A percentile compares a stretch with the other conserved stretches of the same genome.
These are phyloP conservation scores for Larix kaempferi DNA, from an alignment of 75 land plant species.

Conservation along the genomic window DNA sequence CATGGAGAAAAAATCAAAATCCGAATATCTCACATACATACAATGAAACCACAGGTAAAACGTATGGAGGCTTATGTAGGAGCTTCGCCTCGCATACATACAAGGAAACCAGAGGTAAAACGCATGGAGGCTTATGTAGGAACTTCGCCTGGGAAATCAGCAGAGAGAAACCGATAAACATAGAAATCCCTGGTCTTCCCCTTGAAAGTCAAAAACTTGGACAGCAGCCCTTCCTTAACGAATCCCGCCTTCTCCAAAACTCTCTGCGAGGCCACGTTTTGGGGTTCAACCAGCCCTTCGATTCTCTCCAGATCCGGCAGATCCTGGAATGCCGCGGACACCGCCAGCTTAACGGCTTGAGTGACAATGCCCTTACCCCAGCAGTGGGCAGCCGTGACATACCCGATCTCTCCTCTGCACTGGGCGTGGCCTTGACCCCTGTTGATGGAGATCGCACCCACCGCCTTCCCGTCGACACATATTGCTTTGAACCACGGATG, in stretches of 20 bases:
- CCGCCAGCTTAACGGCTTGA: conserved; percentile 41
- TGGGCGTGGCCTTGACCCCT: conserved; percentile 18
- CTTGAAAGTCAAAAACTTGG: conserved; percentile 18
- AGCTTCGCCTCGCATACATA: too few relatives aligned
- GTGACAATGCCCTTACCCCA: conserved; percentile 78
- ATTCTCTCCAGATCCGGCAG: conserved; percentile 30
- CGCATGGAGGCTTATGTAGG: too few relatives aligned
- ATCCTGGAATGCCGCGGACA: conserved; percentile 31
- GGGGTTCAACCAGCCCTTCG: conserved; percentile 36
- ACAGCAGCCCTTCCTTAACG: conserved; percentile 23
- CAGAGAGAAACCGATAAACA: conserved; percentile 20
- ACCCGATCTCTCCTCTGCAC: conserved; percentile 44
- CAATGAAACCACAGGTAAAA: too few relatives aligned
- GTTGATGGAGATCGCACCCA: conserved; percentile 40
- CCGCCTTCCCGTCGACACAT: conserved; percentile 34
- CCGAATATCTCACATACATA: too few relatives aligned
- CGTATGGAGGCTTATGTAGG: too few relatives aligned
- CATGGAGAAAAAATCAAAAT: too few relatives aligned
- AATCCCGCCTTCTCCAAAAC: conserved; percentile 65
- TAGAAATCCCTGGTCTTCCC: conserved; percentile 23
- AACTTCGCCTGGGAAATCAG: conserved; percentile 8
- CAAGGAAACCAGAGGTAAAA: too few relatives aligned
- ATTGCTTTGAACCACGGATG: conserved; percentile 58
- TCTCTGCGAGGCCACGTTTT: conserved; percentile 40
- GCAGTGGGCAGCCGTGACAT: conserved; percentile 23